Evolutionary conservation across 495 filamentous ascomycete genomes (phyloP), one percentile per base, ranked within the genome.

Genomic region (Durotheca rogersii): DNA sequence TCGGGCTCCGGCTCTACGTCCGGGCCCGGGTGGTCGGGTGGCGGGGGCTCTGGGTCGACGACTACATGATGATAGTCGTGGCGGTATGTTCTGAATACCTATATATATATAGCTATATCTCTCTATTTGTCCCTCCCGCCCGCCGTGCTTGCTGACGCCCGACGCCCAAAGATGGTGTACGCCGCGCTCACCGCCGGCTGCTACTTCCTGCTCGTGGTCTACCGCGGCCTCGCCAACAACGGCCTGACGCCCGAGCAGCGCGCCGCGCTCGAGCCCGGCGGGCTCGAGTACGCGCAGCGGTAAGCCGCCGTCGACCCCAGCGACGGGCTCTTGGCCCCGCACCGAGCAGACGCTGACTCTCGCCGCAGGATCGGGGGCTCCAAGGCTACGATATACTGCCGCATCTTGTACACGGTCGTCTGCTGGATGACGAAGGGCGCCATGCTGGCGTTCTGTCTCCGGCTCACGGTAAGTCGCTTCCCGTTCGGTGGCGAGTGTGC

Each of bases 391-490:
- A 69, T 85, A 10, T 62, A 72, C 3, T 79, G 79, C 0, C 81
- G 80, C 77, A 74, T 76, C 7, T 53, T 75, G 2, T 84, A 85
- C 43, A 77, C 74, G 0, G 60, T 74, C 1, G 47, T 83, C 14
- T 47, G 84, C 2, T 85, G 80, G 79, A 53, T 74, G 23, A 48
- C 83, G 51, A 85, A 85, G 60, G 68, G 73, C 0, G 76, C 80
- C 51, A 78, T 83, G 74, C 72, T 76, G 27, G 63, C 76, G 11
- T 84, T 84, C 51, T 85, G 79, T 53, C 70, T 74, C 7, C 69
- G 80, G 41, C 72, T 85, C 23, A 84, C 80, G 20, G 78, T 82
- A 43, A 18, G 59, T 23, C n/a, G 2, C n/a, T 12, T 7, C 12
- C 10, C 10, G 0, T 1, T n/a, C n/a, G n/a, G n/a, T n/a, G n/a